Conservation (phyloP, 2,329 filamentous ascomycete genomes). For the Didymellaceae sp. region DNA sequence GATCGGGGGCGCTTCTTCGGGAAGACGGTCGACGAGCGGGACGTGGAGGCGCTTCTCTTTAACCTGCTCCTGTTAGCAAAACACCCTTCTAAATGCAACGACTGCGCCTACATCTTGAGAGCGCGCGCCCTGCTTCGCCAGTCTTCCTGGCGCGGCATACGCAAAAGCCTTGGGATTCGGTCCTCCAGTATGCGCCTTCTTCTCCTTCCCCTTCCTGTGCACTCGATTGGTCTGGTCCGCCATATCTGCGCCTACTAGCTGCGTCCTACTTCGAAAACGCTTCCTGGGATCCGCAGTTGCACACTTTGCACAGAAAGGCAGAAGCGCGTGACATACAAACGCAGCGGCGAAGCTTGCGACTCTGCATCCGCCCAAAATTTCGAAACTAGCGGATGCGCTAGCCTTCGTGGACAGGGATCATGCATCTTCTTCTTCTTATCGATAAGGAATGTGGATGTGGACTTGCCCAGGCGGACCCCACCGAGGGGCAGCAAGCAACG, state of each 20-base stretch:
- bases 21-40: slow-evolving; percentile 91
- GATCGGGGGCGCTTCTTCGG: slow-evolving; percentile 92
- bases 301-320: neutral
- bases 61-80: slow-evolving; percentile 62
- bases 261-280: slow-evolving; percentile 4
- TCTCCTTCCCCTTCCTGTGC: slow-evolving; percentile 87
- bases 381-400: slow-evolving; percentile 39
- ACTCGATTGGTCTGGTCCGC: slow-evolving; percentile 84
- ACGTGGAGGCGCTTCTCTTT: slow-evolving; percentile 97
- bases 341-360: slow-evolving; percentile 15
- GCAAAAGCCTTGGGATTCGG: slow-evolving; percentile 91
- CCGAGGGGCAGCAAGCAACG: slow-evolving; percentile 14
- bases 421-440: slow-evolving; percentile 36
- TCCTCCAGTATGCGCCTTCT: slow-evolving; percentile 76
- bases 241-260: slow-evolving; percentile 24
- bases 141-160: slow-evolving; percentile 79
- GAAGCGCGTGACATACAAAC: slow-evolving; percentile 11
- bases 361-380: slow-evolving; percentile 40
- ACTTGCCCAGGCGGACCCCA: slow-evolving; percentile 6
- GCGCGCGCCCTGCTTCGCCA: slow-evolving; percentile 75
- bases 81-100: neutral
- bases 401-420: slow-evolving; percentile 30
- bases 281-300: neutral
- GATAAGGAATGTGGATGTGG: slow-evolving; percentile 29
- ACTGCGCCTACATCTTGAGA: slow-evolving; percentile 67